Evolutionary conservation across 805 yeast species (phyloP), one percentile per base, ranked within the genome.

Genomic region (Aciculoconidium aculeatum): DNA sequence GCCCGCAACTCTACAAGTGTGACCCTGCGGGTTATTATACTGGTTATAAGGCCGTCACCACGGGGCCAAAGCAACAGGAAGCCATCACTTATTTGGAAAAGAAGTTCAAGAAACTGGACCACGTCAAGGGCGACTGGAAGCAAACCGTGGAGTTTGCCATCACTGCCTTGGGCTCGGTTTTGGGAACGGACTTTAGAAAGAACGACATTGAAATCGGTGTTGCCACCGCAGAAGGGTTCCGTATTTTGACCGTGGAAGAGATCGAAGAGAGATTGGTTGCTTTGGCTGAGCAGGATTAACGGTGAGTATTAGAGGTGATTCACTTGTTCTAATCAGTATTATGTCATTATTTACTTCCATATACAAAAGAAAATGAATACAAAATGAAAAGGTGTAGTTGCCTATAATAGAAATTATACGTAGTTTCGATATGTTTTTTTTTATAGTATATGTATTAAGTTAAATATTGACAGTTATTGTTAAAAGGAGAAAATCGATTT

Each of bases 11-110:
- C 36, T 87, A 74, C 66, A 92, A 90, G 65, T 79, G 92, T 42
- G 98, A 92, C 59, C 98, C 98, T 11, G 97, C 98, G 3, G 98
- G 98, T 6, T 90, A 90, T 60, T 92, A 67, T 53, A 79, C 84
- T 32, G 92, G 95, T 16, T 84, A 83, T 40, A 81, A 81, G 60
- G 97, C 97, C 3, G 80, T 87, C 17, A 78, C 96, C 7, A 83
- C 96, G 3, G 98, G 98, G 3, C 96, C 96, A 31, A 92, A 90
- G 60, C 96, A 88, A 64, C 96, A 88, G 57, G 97, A 92, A 61
- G 85, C 94, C 24, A 77, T 80, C 37, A 86, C 94, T 25, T 77
- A 80, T 42, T 70, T 92, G 49, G 96, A 92, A 55, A 90, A 90
- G 67, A 82, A 80, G 51, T 82, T 78, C 58, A 92, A 92, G 68